Percentiles rank a stretch among this genome's conserved stretches.
Conservation (phyloP, 352 stramenopile species). For the Globisporangium abappressorium region DNA sequence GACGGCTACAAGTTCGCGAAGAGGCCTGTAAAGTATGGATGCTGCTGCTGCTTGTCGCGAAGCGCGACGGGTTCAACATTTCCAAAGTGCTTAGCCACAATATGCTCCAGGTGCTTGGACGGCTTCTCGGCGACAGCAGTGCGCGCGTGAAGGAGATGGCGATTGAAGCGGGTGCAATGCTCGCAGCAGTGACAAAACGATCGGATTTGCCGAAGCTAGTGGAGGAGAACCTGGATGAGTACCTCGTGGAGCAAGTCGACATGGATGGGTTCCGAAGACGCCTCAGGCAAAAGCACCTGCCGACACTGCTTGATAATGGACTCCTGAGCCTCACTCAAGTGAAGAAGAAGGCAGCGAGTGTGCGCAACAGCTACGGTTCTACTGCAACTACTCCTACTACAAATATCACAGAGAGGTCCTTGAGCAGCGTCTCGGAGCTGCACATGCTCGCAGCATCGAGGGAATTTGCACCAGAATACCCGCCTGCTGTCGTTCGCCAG, state of each 20-base stretch:
- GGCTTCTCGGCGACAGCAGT: slow-evolving; percentile 50
- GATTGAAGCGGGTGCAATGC: slow-evolving; percentile 38
- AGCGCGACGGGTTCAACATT: slow-evolving; percentile 21
- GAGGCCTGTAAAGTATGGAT: slow-evolving; percentile 62
- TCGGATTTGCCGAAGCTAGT: slow-evolving; percentile 46
- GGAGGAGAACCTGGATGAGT: slow-evolving; percentile 47
- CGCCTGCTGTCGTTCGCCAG: background rate
- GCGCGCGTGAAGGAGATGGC: slow-evolving; percentile 39
- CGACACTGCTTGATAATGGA: slow-evolving; percentile 35
- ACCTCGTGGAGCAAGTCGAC: slow-evolving; percentile 46
- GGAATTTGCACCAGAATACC: slow-evolving; percentile 4
- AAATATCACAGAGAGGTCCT: slow-evolving; percentile 27
- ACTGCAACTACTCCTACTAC: background rate
- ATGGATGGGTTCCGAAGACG: slow-evolving; percentile 38
- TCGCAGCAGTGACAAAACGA: slow-evolving; percentile 22
- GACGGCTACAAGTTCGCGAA: slow-evolving; percentile 55
- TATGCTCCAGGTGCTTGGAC: slow-evolving; percentile 35
- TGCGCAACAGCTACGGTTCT: slow-evolving; percentile 7
- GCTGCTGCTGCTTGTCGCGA: slow-evolving; percentile 33
- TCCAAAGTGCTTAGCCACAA: slow-evolving; percentile 17
- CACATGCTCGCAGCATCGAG: slow-evolving; percentile 29
- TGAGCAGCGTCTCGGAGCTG: slow-evolving; percentile 38
- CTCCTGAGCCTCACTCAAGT: slow-evolving; percentile 19
- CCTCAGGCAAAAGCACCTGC: slow-evolving; percentile 33
- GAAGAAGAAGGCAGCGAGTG: background rate